These are phyloP conservation scores for Theobroma cacao DNA, from an alignment of 345 rosid species.

Conservation along the genomic window DNA sequence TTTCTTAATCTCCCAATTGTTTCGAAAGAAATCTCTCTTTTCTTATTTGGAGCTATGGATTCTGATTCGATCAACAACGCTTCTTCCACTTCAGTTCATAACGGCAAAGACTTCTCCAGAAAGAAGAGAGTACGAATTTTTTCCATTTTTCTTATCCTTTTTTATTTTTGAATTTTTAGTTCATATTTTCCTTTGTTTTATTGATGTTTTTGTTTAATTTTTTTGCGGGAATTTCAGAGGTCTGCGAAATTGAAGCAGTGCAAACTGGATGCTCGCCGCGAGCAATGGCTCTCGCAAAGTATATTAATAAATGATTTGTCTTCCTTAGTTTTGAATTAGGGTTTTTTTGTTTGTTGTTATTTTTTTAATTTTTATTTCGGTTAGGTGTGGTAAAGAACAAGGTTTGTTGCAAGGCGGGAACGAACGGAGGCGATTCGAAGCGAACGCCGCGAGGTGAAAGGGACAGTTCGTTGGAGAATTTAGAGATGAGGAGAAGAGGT, in stretches of 20 bases:
- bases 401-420: constrained; percentile 47
- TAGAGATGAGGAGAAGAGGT: constrained; percentile 29
- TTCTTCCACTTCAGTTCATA: constrained; percentile 46
- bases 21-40: not conserved
- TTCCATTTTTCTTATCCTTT: not conserved
- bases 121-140: constrained; percentile 64
- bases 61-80: constrained; percentile 62
- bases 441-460: constrained; percentile 24
- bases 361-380: constrained; percentile 1
- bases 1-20: constrained; percentile 28
- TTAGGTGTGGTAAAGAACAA: constrained; percentile 57
- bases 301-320: constrained; percentile 4
- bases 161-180: not conserved
- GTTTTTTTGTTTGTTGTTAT: not conserved
- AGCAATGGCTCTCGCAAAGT: constrained; percentile 99
- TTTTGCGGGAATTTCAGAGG: constrained; percentile 32
- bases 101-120: constrained; percentile 56
- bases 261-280: constrained; percentile 92
- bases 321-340: not conserved
- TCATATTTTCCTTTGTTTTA: not conserved
- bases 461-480: constrained; percentile 39
- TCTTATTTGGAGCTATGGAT: constrained; percentile 43
- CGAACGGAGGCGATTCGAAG: constrained; percentile 17
- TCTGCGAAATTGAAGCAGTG: constrained; percentile 91
- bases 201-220: not conserved